Base-by-base conservation (phyloP, 768 basidiomycete species). In the Heimioporus sp. region DNA sequence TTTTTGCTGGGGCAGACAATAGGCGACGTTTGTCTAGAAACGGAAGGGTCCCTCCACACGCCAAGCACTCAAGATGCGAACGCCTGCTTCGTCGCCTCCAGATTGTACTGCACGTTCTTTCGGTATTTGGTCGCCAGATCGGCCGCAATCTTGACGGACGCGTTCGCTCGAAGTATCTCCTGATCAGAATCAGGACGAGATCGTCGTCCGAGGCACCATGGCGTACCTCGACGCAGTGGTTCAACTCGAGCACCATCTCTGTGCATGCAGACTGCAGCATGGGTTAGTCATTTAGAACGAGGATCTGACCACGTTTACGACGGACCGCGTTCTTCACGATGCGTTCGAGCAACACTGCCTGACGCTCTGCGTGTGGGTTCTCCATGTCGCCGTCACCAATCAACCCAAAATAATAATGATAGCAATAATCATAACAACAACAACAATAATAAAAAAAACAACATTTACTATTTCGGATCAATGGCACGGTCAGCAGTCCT, bases 71-170 rank as follows among this genome's bases (percentile, higher is more conserved):
- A n/a, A n/a, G n/a, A n/a, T n/a, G n/a, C n/a, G n/a, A n/a, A n/a
- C n/a, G n/a, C 67, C 12, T 68, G 65, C 55, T 75, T 80, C 43
- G 83, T 87, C 41, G 87, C 86, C 61, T 90, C 87, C 51, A 97
- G 68, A 66, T 95, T 96, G 66, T 93, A 96, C 66, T 89, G 86
- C 47, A 94, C 93, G 71, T 98, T 98, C 72, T 92, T 86, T 56
- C 87, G 79, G 68, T 98, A 97, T 67, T 92, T 93, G 36, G 83
- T 83, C 32, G 89, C 81, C 16, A 98, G 75, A 65, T 92, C 86
- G 3, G 94, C 86, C 0, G 93, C 88, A 36, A 82, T 85, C 63
- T 86, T 85, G 40, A 93, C 83, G 31, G 83, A 82, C 0, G 81
- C 76, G 54, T 93, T 91, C 8, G 90, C 90, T 15, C 81, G 79